These are phyloP conservation scores for Backusella psychrophila DNA, from an alignment of 192 early-diverging fungal genomes.

Conservation along the genomic window DNA sequence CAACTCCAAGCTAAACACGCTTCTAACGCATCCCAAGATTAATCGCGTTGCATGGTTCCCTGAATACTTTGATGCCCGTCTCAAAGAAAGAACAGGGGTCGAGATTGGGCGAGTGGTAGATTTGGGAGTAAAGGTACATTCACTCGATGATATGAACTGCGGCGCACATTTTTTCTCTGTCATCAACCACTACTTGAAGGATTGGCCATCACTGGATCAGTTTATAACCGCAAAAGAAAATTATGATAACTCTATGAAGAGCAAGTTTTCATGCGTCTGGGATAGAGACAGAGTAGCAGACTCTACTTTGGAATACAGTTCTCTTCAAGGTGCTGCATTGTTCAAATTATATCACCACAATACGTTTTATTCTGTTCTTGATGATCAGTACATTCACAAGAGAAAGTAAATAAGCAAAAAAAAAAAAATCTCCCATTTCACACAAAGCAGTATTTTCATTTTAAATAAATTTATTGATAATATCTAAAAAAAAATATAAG, in stretches of 20 bases:
- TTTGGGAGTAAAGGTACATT: not conserved
- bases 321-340: not conserved
- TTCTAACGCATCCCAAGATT: conserved; percentile 12
- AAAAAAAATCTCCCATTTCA: not conserved
- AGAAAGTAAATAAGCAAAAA: not conserved
- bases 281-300: not conserved
- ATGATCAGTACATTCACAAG: not conserved
- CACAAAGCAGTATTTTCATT: no score
- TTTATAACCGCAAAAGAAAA: not conserved
- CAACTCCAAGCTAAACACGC: not conserved
- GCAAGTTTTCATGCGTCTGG: not conserved
- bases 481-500: no score
- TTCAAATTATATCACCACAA: not conserved
- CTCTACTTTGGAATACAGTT: not conserved
- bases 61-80: not conserved
- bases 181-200: not conserved
- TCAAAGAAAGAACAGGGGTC: not conserved
- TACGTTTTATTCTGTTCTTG: not conserved
- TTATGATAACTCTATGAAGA: not conserved
- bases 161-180: not conserved
- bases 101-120: conserved; percentile 2
- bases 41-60: conserved; percentile 13
- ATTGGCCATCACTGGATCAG: not conserved
- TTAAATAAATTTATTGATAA: no score
- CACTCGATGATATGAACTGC: not conserved